Conservation (phyloP, 371 early-diverging fungal genomes). For the Chytridiales sp. region DNA sequence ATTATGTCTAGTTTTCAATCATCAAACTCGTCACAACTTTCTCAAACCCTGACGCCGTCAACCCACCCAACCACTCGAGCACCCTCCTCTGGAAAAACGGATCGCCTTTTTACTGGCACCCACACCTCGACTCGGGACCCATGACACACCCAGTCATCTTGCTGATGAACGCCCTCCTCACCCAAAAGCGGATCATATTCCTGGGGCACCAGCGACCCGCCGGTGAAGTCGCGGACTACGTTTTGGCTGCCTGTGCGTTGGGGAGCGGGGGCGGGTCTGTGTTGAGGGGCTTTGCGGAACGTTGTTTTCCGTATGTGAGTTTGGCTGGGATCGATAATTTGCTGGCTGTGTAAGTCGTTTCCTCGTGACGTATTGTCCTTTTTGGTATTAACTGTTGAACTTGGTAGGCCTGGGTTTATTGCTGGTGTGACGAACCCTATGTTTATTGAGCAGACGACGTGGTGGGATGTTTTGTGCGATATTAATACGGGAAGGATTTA, state of each 20-base stretch:
- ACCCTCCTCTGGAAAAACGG: slow-evolving; percentile 41
- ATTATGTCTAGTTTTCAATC: slow-evolving; percentile 67
- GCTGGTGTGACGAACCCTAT: slow-evolving; percentile 95
- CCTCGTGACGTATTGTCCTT: not conserved
- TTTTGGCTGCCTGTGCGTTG: slow-evolving; percentile 85
- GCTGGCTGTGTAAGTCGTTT: slow-evolving; percentile 62
- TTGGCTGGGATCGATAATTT: slow-evolving; percentile 82
- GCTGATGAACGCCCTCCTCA: slow-evolving; percentile 82
- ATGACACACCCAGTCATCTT: slow-evolving; percentile 84
- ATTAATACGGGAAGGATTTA: slow-evolving; percentile 89
- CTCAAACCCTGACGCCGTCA: slow-evolving; percentile 45
- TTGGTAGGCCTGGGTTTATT: slow-evolving; percentile 81
- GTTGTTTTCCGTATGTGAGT: slow-evolving; percentile 89
- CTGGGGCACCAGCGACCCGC: slow-evolving; percentile 87
- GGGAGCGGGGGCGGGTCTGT: slow-evolving; percentile 88
- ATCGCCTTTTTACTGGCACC: slow-evolving; percentile 72
- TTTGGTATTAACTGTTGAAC: not conserved
- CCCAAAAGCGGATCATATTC: slow-evolving; percentile 92
- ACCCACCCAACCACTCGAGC: slow-evolving; percentile 14
- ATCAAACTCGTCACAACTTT: slow-evolving; percentile 74
- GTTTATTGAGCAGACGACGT: slow-evolving; percentile 85
- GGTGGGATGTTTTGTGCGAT: slow-evolving; percentile 96
- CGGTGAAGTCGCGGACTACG: slow-evolving; percentile 90
- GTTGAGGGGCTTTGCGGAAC: slow-evolving; percentile 80
- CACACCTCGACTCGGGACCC: slow-evolving; percentile 83